Base-by-base conservation (phyloP, 306 rosid species). In the Prunus mongolica region DNA sequence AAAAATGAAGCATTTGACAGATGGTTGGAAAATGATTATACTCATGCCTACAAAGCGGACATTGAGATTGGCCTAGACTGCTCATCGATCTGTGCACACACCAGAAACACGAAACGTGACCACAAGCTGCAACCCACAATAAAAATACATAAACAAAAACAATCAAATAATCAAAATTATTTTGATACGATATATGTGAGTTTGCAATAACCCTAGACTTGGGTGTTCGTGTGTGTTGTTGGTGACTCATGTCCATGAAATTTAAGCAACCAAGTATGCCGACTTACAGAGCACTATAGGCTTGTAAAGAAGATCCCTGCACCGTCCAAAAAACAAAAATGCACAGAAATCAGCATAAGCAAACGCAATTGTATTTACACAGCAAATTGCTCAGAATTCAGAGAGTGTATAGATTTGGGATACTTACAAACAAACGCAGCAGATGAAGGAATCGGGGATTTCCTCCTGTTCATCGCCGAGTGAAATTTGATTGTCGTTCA, bases 21-120 rank as follows among this genome's bases (percentile, higher is more conserved):
- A 93, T 74, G 20, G 83, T 72, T 18, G 98, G 97, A 73, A 91
- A 90, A 87, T 93, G 88, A 81, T 62, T 63, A 81, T 89, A 93
- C 10, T 88, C 79, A 79, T 82, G 62, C 84, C 97, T 72, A 79
- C 98, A 93, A 46, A 81, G 72, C 51, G 98, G 97, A 79, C 98
- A 93, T 68, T 76, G 88, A 27, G 98, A 93, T 60, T 84, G 90
- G 0, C 72, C 60, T 2, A 8, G 4, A 6, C 54, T 11, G 56
- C 12, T 70, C 98, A 93, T 93, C 41, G 91, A 89, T 14, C 19
- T 73, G 78, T 89, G 83, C 78, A 88, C 98, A 78, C 98, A 93
- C 98, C 98, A 93, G 81, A 93, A 93, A 76, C 98, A 93, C 41
- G 91, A 84, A 73, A 91, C 27, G 44, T 93, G 98, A 65, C 97